Evolutionary conservation across 148 eudicot genomes (phyloP), one percentile per base, ranked within the genome.

Genomic region (Rhododendron kiyosumense): DNA sequence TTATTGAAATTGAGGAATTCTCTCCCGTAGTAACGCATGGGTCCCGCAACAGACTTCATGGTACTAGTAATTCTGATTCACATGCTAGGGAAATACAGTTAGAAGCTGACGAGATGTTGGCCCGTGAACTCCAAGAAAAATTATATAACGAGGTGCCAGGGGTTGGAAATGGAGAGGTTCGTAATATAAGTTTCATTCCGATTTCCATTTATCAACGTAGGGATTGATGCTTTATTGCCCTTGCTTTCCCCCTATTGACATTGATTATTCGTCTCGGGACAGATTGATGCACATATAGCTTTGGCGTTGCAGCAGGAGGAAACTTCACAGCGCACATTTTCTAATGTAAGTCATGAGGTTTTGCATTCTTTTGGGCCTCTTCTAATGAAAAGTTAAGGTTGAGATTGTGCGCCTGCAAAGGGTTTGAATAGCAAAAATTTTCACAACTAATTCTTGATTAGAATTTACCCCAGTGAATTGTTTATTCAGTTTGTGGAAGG

Each of bases 61-160:
- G 34, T 82, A 78, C 28, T 76, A 73, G 85, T 89, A 90, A 87
- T 76, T 85, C 85, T 87, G 92, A 88, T 67, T 85, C 87, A 30
- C 91, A 92, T 89, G 92, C 89, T 63, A 93, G 88, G 90, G 91
- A 91, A 30, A 83, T 88, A 84, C 99, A 97, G 87, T 73, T 95
- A 69, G 92, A 97, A 88, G 93, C 90, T 65, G 99, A 97, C 91
- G 99, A 95, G 89, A 91, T 88, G 91, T 87, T 97, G 90, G 99
- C 99, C 75, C 91, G 93, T 88, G 93, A 94, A 84, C 96, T 97
- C 65, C 99, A 97, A 90, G 98, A 95, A 86, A 96, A 97, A 83
- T 86, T 97, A 76, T 97, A 97, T 85, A 94, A 91, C 87, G 99
- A 95, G 88, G 84, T 61, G 28, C 89, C 92, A 59, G 92, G 65